These are phyloP conservation scores for Kitagawia praeruptora DNA, from an alignment of 129 eudicot species.

Conservation along the genomic window DNA sequence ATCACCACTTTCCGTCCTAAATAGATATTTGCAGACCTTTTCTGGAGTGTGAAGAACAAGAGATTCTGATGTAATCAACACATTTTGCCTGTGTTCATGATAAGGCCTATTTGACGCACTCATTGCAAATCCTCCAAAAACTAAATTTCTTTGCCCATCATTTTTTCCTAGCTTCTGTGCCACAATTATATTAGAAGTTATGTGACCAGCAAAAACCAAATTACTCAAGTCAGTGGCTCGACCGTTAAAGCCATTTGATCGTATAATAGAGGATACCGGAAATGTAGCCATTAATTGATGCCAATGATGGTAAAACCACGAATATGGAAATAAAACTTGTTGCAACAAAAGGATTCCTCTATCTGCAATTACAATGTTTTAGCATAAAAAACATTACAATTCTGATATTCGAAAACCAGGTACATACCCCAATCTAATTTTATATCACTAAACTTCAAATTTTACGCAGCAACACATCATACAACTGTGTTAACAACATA, in stretches of 20 bases:
- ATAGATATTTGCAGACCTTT: conserved; percentile 39
- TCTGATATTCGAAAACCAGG: neutral
- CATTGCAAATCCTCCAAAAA: conserved; percentile 18
- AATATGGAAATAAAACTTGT: conserved; percentile 24
- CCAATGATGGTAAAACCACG: conserved; percentile 8
- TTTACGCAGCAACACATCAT: neutral
- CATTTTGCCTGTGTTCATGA: conserved; percentile 21
- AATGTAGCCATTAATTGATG: conserved; percentile 36
- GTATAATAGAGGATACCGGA: conserved; percentile 24
- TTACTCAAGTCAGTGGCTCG: conserved; percentile 26
- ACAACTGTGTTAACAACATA: neutral
- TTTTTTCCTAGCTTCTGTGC: conserved; percentile 16
- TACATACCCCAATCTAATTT: neutral
- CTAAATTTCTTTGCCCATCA: conserved; percentile 19
- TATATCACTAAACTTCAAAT: neutral
- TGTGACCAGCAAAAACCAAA: conserved; percentile 14
- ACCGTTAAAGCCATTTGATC: conserved; percentile 24
- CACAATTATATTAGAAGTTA: conserved; percentile 20
- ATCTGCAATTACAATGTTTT: neutral
- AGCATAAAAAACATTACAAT: neutral
- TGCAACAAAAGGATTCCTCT: conserved; percentile 12
- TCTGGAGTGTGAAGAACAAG: conserved; percentile 30
- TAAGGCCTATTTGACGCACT: conserved; percentile 15
- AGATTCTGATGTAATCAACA: conserved; percentile 38
- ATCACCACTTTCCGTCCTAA: conserved; percentile 59